Conservation (phyloP, 2,329 filamentous ascomycete genomes). For the Chaetomiaceae sp. region DNA sequence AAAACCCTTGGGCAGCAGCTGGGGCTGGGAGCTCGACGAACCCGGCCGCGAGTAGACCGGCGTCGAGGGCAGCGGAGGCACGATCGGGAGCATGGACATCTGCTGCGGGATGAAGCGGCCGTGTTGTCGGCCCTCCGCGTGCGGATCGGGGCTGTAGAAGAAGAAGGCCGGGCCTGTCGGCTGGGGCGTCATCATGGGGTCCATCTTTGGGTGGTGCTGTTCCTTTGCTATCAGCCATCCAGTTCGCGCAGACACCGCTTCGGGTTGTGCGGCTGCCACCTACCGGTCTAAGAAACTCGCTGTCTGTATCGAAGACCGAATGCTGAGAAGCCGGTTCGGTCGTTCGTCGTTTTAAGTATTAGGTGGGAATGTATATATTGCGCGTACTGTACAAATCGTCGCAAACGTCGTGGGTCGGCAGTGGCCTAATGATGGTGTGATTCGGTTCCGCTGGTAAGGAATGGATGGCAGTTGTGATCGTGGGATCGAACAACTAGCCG, state of each 20-base stretch:
- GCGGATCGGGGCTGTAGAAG: constrained; percentile 77
- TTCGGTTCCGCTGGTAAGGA: constrained; percentile 36
- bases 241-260: not conserved
- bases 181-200: constrained; percentile 52
- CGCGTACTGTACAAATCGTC: constrained; percentile 28
- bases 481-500: constrained; percentile 28
- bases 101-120: constrained; percentile 64
- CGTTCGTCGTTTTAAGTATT: constrained; percentile 20
- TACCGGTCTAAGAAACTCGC: constrained; percentile 29
- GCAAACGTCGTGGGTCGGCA: constrained; percentile 23
- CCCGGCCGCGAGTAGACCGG: constrained; percentile 60
- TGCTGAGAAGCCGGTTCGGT: not conserved
- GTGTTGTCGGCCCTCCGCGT: constrained; percentile 66
- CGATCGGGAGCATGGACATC: constrained; percentile 47
- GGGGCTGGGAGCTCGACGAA: constrained; percentile 58
- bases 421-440: constrained; percentile 35
- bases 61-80: constrained; percentile 55
- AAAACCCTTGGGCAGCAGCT: constrained; percentile 41
- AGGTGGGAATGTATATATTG: constrained; percentile 27
- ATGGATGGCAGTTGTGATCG: constrained; percentile 38
- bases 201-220: constrained; percentile 49
- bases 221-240: constrained; percentile 19
- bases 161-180: constrained; percentile 72
- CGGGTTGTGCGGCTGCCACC: constrained; percentile 23
- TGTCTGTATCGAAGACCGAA: too few relatives aligned